Evolutionary conservation across 345 rosid species (phyloP).

Genomic region (Combretum micranthum): DNA sequence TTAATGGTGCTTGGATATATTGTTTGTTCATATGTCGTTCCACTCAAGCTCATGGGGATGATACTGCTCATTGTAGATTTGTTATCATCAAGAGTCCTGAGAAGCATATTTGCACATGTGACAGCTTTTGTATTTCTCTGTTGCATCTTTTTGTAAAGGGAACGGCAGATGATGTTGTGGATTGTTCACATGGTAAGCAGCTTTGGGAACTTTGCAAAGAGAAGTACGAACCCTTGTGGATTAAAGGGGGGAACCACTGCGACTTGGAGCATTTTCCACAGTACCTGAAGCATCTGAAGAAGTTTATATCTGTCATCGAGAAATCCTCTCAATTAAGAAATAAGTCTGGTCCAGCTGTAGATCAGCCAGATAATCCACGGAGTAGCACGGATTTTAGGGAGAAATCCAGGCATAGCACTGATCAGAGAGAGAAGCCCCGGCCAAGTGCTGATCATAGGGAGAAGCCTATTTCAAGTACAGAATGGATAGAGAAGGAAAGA

Average conservation of each 20-base stretch:
- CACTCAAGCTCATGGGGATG: no score
- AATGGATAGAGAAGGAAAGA: slow-evolving; percentile 49
- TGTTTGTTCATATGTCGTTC: no score
- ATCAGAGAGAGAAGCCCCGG: slow-evolving; percentile 43
- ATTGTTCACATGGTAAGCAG: slow-evolving; percentile 88
- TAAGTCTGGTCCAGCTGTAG: slow-evolving; percentile 22
- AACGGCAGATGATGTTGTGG: slow-evolving; percentile 84
- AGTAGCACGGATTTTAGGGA: slow-evolving; percentile 66
- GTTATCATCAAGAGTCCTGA: no score
- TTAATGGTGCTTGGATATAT: no score
- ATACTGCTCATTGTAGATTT: no score
- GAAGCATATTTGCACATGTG: no score
- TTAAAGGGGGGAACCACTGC: slow-evolving; percentile 90
- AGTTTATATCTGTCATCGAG: slow-evolving; percentile 71
- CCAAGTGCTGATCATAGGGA: slow-evolving; percentile 54
- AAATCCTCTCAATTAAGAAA: slow-evolving; percentile 35
- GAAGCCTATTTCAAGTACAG: slow-evolving; percentile 42
- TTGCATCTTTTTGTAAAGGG: slow-evolving; percentile 41
- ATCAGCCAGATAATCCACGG: slow-evolving; percentile 40
- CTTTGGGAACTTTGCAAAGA: slow-evolving; percentile 79
- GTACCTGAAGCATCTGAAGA: slow-evolving; percentile 78
- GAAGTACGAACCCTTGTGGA: slow-evolving; percentile 88
- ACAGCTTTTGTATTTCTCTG: neutral
- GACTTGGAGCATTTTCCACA: slow-evolving; percentile 81
- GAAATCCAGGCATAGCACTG: slow-evolving; percentile 22